Evolutionary conservation across 495 filamentous ascomycete genomes (phyloP), one percentile per base, ranked within the genome.

Genomic region (Achaetomiella virescens): DNA sequence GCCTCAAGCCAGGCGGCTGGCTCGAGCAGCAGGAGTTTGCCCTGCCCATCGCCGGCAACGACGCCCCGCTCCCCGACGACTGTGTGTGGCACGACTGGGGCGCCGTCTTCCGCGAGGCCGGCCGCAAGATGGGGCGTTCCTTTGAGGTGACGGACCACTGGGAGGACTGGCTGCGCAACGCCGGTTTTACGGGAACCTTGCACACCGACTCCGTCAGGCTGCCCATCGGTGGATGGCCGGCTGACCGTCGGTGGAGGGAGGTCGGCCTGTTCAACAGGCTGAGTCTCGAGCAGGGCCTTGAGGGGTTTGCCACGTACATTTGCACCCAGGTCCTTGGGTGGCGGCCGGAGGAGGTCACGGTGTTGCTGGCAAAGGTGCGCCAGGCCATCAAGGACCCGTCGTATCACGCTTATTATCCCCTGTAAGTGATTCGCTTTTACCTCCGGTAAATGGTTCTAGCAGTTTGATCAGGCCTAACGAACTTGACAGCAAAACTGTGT

Each of bases 131-230:
- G 27, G 27, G 27, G 4, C 4, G 27, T 4, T 5, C 5, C 9
- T 31, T 31, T 9, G 5, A 31, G 4, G 27, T 31, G 27, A 17
- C 37, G 12, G 37, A 41, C 37, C 37, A 41, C 37, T 41, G 37
- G 37, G 37, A 41, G 8, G 66, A 62, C 9, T 76, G 75, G 68
- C 72, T 84, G 70, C 69, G 69, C 52, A 71, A 76, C 20, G 69
- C 79, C 0, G 83, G 83, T 2, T 85, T 83, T 54, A 70, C 75
- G 6, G 48, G 15, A 72, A 76, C 82, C 54, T 67, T 85, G n/a
- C 58, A 75, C 44, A 69, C 75, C 53, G 63, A 67, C n/a, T 35
- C 70, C 3, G 61, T 67, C 52, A 81, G 77, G 58, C 52, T 79
- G 9, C 82, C 80, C 5, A 70, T 72, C 10, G 83, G 82, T 29